Base-by-base conservation (phyloP, 1,284 basidiomycete genomes). In the Meripilus lineatus region DNA sequence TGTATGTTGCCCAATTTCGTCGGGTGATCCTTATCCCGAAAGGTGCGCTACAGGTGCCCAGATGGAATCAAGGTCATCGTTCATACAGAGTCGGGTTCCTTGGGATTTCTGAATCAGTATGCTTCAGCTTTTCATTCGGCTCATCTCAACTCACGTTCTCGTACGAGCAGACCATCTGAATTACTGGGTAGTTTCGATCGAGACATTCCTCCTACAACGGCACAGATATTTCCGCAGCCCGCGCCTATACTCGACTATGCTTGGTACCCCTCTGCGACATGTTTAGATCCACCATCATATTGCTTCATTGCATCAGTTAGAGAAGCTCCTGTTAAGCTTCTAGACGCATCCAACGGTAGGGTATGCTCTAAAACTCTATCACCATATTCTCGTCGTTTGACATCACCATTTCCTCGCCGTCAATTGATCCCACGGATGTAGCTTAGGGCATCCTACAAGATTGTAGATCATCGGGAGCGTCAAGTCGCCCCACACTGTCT, bases 381-480 rank as follows among this genome's bases (percentile, higher is more conserved):
- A 7, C 39, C 21, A 22, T 23, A 49, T 23, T 23, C 10, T 23
- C 28, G 10, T 15, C 24, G 20, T 35, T 4, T 25, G 17, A 18
- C n/a, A 25, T n/a, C n/a, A n/a, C n/a, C n/a, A n/a, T n/a, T n/a
- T n/a, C n/a, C n/a, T n/a, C 36, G 40, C 30, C 24, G n/a, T 14
- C 38, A 33, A 14, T 37, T 47, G 25, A 48, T 51, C 40, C 32
- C 21, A 17, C 34, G 18, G 36, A 42, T 39, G 7, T 46, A 93
- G 89, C 71, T 89, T 11, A 76, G 93, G n/a, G 93, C 92, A 0
- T 91, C 89, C 1, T 96, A 97, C 61, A 76, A 74, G 32, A 94
- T 96, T 32, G 75, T 96, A 14, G 92, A 96, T 61, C 93, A 97
- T 54, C 72, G 85, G 14, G 93, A 96, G 63, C 77, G 92, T 25